Conservation (phyloP, 345 rosid species). For the Xanthoceras sorbifolium region DNA sequence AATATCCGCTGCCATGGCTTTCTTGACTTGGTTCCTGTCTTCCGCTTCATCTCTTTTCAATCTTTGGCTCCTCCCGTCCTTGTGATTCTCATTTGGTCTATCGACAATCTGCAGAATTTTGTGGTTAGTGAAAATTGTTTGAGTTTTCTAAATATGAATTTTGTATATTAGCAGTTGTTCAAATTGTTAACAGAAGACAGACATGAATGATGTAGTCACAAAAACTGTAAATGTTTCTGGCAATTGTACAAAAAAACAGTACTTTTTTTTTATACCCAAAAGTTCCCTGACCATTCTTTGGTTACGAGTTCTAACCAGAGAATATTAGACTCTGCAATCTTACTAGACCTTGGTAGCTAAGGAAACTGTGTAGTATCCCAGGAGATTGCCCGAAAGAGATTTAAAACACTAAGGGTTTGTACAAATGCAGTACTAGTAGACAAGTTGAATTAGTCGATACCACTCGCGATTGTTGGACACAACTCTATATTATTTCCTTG, state of each 20-base stretch:
- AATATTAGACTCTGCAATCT: neutral
- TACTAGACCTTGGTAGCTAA: neutral
- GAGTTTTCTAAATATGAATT: neutral
- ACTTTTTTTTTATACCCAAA: neutral
- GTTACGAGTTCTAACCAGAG: neutral
- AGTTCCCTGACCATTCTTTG: neutral
- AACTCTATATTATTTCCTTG: neutral
- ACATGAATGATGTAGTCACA: neutral
- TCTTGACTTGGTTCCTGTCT: conserved; percentile 78
- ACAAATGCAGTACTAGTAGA: neutral
- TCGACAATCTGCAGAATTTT: neutral
- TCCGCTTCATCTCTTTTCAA: conserved; percentile 80
- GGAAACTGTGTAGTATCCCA: no score
- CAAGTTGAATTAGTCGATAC: neutral
- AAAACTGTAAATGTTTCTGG: neutral
- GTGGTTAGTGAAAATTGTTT: conserved; percentile 12
- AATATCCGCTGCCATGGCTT: conserved; percentile 82
- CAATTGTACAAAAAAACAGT: conserved; percentile 18
- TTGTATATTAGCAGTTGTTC: neutral
- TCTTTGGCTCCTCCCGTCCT: conserved; percentile 79
- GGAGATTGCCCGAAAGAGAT: neutral
- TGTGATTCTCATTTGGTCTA: conserved; percentile 31
- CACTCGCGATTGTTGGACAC: no score
- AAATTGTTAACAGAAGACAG: conserved; percentile 1
- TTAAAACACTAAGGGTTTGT: no score